A percentile compares a stretch with the other conserved stretches of the same genome.
These are phyloP conservation scores for Stephania cephalantha DNA, from an alignment of 164 flowering plant species.

Conservation along the genomic window DNA sequence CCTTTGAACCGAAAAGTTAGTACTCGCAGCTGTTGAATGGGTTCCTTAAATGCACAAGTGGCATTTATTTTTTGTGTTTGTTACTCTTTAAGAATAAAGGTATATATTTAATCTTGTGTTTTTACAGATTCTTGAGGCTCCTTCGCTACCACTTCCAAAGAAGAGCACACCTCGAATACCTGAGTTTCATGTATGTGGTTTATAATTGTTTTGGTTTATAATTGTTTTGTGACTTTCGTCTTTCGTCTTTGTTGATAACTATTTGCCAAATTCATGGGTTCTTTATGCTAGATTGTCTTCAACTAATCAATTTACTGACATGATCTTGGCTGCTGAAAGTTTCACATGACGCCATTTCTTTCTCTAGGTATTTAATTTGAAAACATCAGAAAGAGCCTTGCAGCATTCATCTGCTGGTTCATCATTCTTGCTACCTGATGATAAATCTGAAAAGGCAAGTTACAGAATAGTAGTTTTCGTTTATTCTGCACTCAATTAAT, in stretches of 20 bases:
- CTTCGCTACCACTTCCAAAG: constrained; percentile 51
- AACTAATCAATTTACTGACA: neutral
- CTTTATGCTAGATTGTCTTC: neutral
- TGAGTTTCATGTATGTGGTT: constrained; percentile 59
- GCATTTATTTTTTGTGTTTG: neutral
- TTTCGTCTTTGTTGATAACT: neutral
- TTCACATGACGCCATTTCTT: constrained; percentile 10
- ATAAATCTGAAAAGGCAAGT: constrained; percentile 41
- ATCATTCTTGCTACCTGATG: constrained; percentile 24
- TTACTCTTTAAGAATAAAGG: neutral
- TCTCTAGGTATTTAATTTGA: constrained; percentile 69
- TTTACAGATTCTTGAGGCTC: constrained; percentile 73
- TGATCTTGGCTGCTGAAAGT: neutral
- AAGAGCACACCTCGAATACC: constrained; percentile 65
- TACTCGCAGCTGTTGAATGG: constrained; percentile 12
- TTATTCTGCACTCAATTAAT: neutral
- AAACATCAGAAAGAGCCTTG: constrained; percentile 71
- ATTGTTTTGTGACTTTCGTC: neutral
- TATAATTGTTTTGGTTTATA: neutral
- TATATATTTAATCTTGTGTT: neutral
- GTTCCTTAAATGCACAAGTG: neutral
- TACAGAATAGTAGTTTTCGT: neutral
- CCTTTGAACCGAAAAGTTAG: constrained; percentile 86
- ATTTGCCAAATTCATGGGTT: neutral
- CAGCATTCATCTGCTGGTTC: constrained; percentile 45